A percentile compares a stretch with the other conserved stretches of the same genome.
phyloP scores from a whole-genome alignment of 2,329 filamentous ascomycete species.

The Stachybotrys elegans region DNA sequence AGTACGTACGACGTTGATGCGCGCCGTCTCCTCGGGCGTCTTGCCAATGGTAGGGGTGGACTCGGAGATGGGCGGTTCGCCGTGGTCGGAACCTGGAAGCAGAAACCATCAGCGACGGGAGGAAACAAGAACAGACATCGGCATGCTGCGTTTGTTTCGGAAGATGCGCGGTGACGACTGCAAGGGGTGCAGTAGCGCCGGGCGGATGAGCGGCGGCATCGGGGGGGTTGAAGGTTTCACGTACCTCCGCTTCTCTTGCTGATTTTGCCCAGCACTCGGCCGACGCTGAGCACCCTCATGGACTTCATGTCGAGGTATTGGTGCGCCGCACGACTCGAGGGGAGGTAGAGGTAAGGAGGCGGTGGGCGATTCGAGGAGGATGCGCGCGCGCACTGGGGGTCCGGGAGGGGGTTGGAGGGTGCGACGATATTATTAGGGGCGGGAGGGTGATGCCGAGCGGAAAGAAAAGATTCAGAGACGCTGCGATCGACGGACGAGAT shows the following conservation, averaged over 20 bases:
- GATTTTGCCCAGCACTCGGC: slow-evolving; percentile 52
- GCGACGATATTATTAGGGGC: no score
- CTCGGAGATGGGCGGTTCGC: no score
- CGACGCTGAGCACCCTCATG: slow-evolving; percentile 51
- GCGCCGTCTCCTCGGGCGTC: slow-evolving; percentile 62
- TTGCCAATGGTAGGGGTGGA: neutral
- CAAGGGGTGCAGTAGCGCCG: no score
- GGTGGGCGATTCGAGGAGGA: neutral
- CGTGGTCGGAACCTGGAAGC: no score
- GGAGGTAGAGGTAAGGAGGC: neutral
- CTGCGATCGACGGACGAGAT: no score
- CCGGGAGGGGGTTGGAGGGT: neutral
- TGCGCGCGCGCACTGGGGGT: neutral
- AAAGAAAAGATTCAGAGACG: no score
- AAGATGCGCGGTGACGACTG: no score
- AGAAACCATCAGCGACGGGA: no score
- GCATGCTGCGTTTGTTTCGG: no score
- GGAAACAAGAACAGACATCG: no score
- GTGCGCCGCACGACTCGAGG: no score
- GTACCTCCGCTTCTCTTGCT: slow-evolving; percentile 37
- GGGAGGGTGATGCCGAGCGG: no score
- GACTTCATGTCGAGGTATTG: slow-evolving; percentile 30
- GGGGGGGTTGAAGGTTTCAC: neutral
- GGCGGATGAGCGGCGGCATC: neutral
- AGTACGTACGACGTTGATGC: slow-evolving; percentile 58